phyloP scores from a whole-genome alignment of 306 rosid species.

The Cucurbita ficifolia region DNA sequence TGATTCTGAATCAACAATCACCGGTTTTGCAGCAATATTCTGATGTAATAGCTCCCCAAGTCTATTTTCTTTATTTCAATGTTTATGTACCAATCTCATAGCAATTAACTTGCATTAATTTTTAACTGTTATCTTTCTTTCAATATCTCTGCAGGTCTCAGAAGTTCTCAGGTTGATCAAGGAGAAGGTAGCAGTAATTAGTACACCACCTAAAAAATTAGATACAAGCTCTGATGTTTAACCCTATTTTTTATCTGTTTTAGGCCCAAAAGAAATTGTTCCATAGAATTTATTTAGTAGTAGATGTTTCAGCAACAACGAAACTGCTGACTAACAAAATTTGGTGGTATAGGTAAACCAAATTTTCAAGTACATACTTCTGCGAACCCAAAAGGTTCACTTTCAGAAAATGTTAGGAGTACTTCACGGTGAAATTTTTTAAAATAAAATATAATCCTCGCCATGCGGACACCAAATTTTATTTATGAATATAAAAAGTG shows the following conservation, averaged over 20 bases:
- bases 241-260: not conserved
- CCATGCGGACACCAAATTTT: not conserved
- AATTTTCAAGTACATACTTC: not conserved
- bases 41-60: conserved; percentile 24
- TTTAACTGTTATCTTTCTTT: not conserved
- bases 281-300: not conserved
- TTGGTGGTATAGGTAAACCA: not conserved
- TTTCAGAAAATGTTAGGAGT: not conserved
- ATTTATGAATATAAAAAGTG: not conserved
- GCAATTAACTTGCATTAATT: not conserved
- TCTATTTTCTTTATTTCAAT: not conserved
- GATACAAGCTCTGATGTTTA: not conserved
- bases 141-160: conserved; percentile 28
- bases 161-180: conserved; percentile 35
- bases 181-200: conserved; percentile 19
- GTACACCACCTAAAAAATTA: not conserved
- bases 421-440: not conserved
- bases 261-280: not conserved
- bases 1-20: conserved; percentile 32
- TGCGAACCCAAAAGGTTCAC: not conserved
- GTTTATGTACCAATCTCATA: not conserved
- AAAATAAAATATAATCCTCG: not conserved
- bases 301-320: not conserved
- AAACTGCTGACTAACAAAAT: not conserved
- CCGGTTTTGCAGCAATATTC: conserved; percentile 45